These are phyloP conservation scores for Citrus inodora DNA, from an alignment of 345 rosid species.

Conservation along the genomic window DNA sequence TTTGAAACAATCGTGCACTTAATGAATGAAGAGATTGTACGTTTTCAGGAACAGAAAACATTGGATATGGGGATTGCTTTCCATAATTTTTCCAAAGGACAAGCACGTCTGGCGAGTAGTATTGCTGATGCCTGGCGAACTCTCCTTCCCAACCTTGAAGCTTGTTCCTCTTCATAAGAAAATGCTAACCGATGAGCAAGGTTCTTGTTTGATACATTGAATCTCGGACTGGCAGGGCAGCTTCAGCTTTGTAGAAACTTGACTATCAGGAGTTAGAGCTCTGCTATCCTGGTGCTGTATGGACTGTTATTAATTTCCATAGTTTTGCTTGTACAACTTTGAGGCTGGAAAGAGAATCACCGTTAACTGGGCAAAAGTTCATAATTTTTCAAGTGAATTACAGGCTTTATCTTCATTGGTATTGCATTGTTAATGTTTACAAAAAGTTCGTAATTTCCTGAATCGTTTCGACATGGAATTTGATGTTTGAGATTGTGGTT, in stretches of 20 bases:
- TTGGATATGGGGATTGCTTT: slow-evolving; percentile 82
- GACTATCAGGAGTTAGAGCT: slow-evolving; percentile 2
- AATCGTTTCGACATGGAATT: background rate
- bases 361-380: background rate
- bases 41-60: slow-evolving; percentile 90
- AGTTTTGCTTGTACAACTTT: slow-evolving; percentile 24
- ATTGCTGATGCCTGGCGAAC: slow-evolving; percentile 95
- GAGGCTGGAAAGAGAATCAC: background rate
- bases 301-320: background rate
- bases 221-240: slow-evolving; percentile 5
- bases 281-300: slow-evolving; percentile 18
- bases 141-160: slow-evolving; percentile 94
- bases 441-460: background rate
- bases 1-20: slow-evolving; percentile 69
- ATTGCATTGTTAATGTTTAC: background rate
- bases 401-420: background rate
- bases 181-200: slow-evolving; percentile 5
- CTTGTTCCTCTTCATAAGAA: slow-evolving; percentile 36
- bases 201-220: background rate
- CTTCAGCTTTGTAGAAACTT: slow-evolving; percentile 15
- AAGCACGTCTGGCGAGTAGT: slow-evolving; percentile 76
- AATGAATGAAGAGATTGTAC: slow-evolving; percentile 87
- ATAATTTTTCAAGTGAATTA: background rate
- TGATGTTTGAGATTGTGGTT: background rate
- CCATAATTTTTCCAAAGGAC: slow-evolving; percentile 92